A percentile compares a stretch with the other conserved stretches of the same genome.
Conservation (phyloP, 192 early-diverging fungal genomes). For the Fimicolochytrium jonesii region DNA sequence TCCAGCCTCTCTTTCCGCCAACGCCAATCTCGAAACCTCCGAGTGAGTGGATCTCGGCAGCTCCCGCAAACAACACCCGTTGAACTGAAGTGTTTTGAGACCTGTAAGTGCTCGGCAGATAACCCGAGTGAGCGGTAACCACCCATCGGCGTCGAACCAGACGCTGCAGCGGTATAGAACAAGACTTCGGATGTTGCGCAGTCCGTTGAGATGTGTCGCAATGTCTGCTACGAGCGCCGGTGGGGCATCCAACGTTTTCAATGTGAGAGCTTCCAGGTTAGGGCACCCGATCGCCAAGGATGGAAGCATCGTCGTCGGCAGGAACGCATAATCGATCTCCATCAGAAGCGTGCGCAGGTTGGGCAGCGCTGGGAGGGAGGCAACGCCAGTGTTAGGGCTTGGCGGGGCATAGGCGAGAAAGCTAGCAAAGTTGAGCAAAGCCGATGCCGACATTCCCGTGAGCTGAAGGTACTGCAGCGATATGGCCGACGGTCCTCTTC, state of each 20-base stretch:
- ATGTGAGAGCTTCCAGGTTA: not conserved
- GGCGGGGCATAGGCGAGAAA: not conserved
- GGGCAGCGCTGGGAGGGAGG: not conserved
- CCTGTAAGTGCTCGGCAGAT: not conserved
- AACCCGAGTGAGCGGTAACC: not conserved
- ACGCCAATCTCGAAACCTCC: too few relatives aligned
- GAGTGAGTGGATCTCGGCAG: not conserved
- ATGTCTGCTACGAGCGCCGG: not conserved
- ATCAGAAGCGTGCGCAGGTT: not conserved
- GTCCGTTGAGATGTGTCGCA: not conserved
- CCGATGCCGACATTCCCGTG: not conserved
- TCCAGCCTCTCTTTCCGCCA: not conserved
- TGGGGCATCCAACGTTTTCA: constrained; percentile 1
- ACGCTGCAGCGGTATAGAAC: constrained; percentile 3
- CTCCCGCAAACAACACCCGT: not conserved
- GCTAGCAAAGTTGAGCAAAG: not conserved
- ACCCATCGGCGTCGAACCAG: not conserved
- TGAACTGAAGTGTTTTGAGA: not conserved
- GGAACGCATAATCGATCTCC: constrained; percentile 11
- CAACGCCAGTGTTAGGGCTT: not conserved
- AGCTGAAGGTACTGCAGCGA: not conserved
- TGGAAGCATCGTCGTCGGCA: not conserved
- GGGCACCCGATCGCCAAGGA: not conserved
- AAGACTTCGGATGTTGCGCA: not conserved
- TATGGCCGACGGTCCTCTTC: not conserved